These are phyloP conservation scores for Cetraspora pellucida DNA, from an alignment of 192 early-diverging fungal genomes.

Conservation along the genomic window DNA sequence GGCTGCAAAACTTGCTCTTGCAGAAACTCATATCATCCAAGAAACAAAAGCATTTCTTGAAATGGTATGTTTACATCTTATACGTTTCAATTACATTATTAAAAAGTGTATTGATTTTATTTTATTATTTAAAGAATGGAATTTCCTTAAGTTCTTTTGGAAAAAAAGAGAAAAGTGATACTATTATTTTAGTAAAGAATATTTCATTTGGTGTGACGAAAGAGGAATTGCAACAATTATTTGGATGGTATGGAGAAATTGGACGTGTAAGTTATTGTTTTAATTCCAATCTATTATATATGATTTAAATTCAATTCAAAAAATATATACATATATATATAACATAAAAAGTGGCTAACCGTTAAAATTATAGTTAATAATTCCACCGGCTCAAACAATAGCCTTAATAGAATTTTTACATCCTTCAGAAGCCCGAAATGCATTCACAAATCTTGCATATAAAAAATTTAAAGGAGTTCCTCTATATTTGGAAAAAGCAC, in stretches of 20 bases:
- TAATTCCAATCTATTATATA: neutral
- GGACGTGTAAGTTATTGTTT: conserved; percentile 64
- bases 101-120: neutral
- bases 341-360: neutral
- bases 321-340: neutral
- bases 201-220: conserved; percentile 82
- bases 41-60: conserved; percentile 94
- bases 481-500: conserved; percentile 93
- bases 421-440: conserved; percentile 85
- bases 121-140: conserved; percentile 54
- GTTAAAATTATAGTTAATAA: conserved; percentile 53
- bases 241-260: conserved; percentile 86
- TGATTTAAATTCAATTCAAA: neutral
- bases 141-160: conserved; percentile 81
- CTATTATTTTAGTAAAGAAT: conserved; percentile 95
- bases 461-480: conserved; percentile 89
- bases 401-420: conserved; percentile 93
- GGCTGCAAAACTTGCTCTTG: conserved; percentile 91
- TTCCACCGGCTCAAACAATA: conserved; percentile 91
- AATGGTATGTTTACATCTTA: conserved; percentile 40
- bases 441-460: conserved; percentile 88
- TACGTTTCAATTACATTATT: neutral
- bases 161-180: conserved; percentile 79
- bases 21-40: conserved; percentile 95
- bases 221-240: conserved; percentile 78